Conservation (phyloP, 2,329 filamentous ascomycete species). For the Colletotrichum sp. region DNA sequence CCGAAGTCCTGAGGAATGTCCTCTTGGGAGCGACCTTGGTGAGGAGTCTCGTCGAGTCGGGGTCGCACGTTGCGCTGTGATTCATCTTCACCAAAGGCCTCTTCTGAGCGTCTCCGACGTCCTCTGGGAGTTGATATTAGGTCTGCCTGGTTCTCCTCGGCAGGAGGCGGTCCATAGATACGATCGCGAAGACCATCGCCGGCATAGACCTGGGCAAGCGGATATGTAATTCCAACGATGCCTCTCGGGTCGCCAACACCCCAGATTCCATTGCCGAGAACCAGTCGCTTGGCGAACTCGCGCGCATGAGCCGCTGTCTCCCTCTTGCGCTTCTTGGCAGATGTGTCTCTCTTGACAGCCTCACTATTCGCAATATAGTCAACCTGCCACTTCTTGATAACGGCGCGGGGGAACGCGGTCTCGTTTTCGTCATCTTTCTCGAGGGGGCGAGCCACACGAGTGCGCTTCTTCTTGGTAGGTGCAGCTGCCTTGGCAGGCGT, state of each 20-base stretch:
- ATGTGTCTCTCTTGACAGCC: slow-evolving; percentile 28
- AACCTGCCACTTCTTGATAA: slow-evolving; percentile 36
- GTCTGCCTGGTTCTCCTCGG: slow-evolving; percentile 20
- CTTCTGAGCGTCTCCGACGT: slow-evolving; percentile 46
- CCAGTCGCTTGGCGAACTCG: slow-evolving; percentile 43
- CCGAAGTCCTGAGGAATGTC: slow-evolving; percentile 28
- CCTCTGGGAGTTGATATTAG: slow-evolving; percentile 26
- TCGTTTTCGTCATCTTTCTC: neutral
- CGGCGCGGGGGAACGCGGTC: neutral
- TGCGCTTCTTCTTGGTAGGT: neutral
- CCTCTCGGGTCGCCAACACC: slow-evolving; percentile 38
- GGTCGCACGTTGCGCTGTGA: slow-evolving; percentile 42
- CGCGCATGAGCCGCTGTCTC: slow-evolving; percentile 41
- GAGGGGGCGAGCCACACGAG: neutral
- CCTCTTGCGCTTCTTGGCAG: slow-evolving; percentile 13
- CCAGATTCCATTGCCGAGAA: slow-evolving; percentile 43
- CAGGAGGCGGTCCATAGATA: slow-evolving; percentile 38
- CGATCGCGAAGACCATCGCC: slow-evolving; percentile 47
- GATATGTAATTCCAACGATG: slow-evolving; percentile 39
- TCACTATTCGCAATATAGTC: slow-evolving; percentile 45
- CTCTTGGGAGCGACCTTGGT: slow-evolving; percentile 1
- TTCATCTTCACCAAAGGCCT: slow-evolving; percentile 46
- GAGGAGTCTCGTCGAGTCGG: slow-evolving; percentile 30
- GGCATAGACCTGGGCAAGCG: slow-evolving; percentile 51
- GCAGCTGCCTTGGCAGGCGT: neutral